Conservation (phyloP, 78 protist genomes). For the Dictyostelium brefeldianum region DNA sequence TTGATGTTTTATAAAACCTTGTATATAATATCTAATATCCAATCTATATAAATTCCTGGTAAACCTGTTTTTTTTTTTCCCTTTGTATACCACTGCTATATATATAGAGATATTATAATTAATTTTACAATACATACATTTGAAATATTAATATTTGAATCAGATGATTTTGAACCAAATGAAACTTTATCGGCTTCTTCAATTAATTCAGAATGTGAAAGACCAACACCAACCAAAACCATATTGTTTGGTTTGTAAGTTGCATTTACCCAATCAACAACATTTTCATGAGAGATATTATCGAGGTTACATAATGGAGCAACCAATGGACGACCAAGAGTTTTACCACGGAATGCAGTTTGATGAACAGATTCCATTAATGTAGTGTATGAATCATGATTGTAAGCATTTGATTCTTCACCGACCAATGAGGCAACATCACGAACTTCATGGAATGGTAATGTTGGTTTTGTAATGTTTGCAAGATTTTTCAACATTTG, state of each 20-base stretch:
- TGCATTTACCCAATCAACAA: constrained; percentile 8
- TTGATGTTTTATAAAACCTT: too few species aligned
- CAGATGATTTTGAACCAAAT: constrained; percentile 12
- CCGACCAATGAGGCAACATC: constrained; percentile 1
- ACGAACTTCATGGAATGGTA: constrained; percentile 77
- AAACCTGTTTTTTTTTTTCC: background rate
- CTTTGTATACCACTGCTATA: background rate
- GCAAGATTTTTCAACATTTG: constrained; percentile 48
- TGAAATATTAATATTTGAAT: background rate
- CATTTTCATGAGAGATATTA: constrained; percentile 12
- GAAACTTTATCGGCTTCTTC: constrained; percentile 41
- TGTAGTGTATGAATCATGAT: constrained; percentile 18
- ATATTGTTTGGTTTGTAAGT: constrained; percentile 54
- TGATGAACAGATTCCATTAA: constrained; percentile 46
- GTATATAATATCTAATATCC: background rate
- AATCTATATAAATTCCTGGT: background rate
- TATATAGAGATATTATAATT: too few species aligned
- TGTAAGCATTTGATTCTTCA: constrained; percentile 59
- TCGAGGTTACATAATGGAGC: constrained; percentile 57
- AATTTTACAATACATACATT: background rate
- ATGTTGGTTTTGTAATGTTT: constrained; percentile 57
- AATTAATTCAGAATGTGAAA: constrained; percentile 52
- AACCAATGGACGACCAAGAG: constrained; percentile 83
- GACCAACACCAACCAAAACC: constrained; percentile 68
- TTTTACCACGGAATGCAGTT: constrained; percentile 62